A percentile compares a stretch with the other conserved stretches of the same genome.
Evolutionary conservation across 2,329 filamentous ascomycete genomes (phyloP).

Genomic region (Alternaria brassicae): DNA sequence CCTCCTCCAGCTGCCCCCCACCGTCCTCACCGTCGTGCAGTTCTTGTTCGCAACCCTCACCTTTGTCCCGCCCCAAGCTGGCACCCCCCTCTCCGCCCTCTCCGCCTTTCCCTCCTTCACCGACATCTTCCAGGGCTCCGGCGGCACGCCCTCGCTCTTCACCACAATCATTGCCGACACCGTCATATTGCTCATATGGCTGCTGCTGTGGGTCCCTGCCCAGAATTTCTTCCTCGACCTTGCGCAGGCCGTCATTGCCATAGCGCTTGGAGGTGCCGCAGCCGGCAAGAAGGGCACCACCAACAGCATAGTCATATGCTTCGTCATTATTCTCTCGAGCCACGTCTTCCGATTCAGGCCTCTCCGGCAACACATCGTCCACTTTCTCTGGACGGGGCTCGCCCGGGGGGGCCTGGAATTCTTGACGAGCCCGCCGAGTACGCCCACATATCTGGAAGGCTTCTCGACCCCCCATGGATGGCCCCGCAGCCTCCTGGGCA

Average conservation of each 20-base stretch:
- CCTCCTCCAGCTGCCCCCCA: constrained; percentile 87
- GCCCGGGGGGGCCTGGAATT: constrained; percentile 52
- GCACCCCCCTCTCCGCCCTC: constrained; percentile 76
- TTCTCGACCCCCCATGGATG: constrained; percentile 64
- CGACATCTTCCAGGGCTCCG: constrained; percentile 88
- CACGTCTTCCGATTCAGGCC: constrained; percentile 63
- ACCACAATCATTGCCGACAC: constrained; percentile 85
- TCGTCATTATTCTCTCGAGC: constrained; percentile 67
- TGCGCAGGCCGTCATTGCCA: constrained; percentile 90
- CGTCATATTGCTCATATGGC: constrained; percentile 82
- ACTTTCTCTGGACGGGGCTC: constrained; percentile 50
- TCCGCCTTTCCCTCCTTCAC: constrained; percentile 79
- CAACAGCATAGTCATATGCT: constrained; percentile 74
- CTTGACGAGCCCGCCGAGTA: constrained; percentile 48
- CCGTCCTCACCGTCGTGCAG: constrained; percentile 87
- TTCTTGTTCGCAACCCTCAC: constrained; percentile 91
- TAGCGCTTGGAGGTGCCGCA: constrained; percentile 84
- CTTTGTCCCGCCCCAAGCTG: constrained; percentile 80
- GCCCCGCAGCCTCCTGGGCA: constrained; percentile 72
- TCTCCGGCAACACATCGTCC: constrained; percentile 52
- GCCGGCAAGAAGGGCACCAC: constrained; percentile 72
- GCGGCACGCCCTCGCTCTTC: constrained; percentile 83
- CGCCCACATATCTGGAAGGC: constrained; percentile 44
- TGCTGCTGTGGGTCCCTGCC: constrained; percentile 84
- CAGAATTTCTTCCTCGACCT: constrained; percentile 89